Conservation (phyloP, 352 stramenopile genomes). For the Globisporangium paroecandrum region DNA sequence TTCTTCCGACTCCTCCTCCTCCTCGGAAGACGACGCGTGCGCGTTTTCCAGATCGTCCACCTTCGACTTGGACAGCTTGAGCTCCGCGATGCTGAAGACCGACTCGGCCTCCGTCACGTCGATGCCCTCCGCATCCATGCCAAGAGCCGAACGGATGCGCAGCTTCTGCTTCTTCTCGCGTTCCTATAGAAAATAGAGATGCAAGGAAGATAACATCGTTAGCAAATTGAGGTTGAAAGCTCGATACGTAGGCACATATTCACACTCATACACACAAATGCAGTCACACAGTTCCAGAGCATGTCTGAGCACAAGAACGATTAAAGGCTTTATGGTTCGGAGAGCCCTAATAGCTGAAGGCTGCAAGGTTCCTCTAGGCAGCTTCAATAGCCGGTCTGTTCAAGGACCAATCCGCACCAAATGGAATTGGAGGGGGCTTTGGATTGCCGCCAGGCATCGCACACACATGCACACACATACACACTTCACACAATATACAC, state of each 20-base stretch:
- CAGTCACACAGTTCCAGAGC: conserved; percentile 10
- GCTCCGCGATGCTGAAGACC: conserved; percentile 75
- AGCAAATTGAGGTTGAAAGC: background rate
- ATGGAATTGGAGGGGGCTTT: conserved; percentile 82
- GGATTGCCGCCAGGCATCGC: conserved; percentile 60
- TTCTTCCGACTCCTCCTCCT: conserved; percentile 31
- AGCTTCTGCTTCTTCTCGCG: conserved; percentile 85
- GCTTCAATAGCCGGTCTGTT: conserved; percentile 92
- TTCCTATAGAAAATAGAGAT: conserved; percentile 37
- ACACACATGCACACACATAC: conserved; percentile 21
- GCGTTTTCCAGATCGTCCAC: conserved; percentile 78
- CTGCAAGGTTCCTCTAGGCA: conserved; percentile 81
- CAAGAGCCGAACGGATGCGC: conserved; percentile 69
- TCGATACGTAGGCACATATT: conserved; percentile 1
- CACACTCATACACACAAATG: conserved; percentile 21
- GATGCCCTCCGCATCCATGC: conserved; percentile 83
- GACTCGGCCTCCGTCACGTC: conserved; percentile 78
- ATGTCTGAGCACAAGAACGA: conserved; percentile 92
- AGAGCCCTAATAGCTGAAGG: conserved; percentile 88
- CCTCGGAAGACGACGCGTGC: conserved; percentile 39
- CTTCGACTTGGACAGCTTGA: conserved; percentile 75
- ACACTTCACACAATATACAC: conserved; percentile 2
- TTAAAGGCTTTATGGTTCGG: conserved; percentile 67
- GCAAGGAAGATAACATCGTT: conserved; percentile 12
- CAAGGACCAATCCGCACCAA: conserved; percentile 85